phyloP scores from a whole-genome alignment of 2,329 filamentous ascomycete species.

The Penicillium sp. region DNA sequence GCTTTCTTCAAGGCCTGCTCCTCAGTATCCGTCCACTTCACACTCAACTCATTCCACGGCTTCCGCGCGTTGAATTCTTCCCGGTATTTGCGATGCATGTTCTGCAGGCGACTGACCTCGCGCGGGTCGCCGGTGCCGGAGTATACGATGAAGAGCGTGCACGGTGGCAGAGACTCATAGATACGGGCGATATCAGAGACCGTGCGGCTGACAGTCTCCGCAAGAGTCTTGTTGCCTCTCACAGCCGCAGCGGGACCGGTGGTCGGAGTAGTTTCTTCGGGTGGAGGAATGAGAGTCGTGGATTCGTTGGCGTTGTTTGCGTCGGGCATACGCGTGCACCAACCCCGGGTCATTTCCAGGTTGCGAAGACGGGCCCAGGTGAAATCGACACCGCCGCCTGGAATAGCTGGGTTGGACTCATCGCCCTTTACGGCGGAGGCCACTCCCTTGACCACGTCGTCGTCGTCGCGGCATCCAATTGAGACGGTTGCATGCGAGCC shows the following conservation, averaged over 20 bases:
- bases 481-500: slow-evolving; percentile 58
- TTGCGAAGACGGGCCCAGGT: slow-evolving; percentile 65
- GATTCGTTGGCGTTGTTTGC: slow-evolving; percentile 48
- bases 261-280: slow-evolving; percentile 29
- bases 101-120: slow-evolving; percentile 58
- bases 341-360: slow-evolving; percentile 61
- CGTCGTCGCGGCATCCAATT: slow-evolving; percentile 60
- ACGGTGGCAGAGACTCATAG: slow-evolving; percentile 58
- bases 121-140: slow-evolving; percentile 65
- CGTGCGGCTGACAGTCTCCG: slow-evolving; percentile 52
- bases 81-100: slow-evolving; percentile 57
- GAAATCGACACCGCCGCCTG: slow-evolving; percentile 60
- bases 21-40: slow-evolving; percentile 67
- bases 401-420: slow-evolving; percentile 45
- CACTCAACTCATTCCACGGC: slow-evolving; percentile 62
- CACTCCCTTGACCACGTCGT: slow-evolving; percentile 59
- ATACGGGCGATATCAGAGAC: slow-evolving; percentile 55
- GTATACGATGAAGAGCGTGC: slow-evolving; percentile 65
- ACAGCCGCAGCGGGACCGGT: slow-evolving; percentile 8
- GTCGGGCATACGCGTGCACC: slow-evolving; percentile 56
- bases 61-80: slow-evolving; percentile 62
- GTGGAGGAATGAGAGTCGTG: slow-evolving; percentile 28
- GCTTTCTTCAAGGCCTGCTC: slow-evolving; percentile 61
- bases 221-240: slow-evolving; percentile 37
- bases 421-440: slow-evolving; percentile 55